Base-by-base conservation (phyloP, 1,139 yeast species). In the Suhomyces taliae region DNA sequence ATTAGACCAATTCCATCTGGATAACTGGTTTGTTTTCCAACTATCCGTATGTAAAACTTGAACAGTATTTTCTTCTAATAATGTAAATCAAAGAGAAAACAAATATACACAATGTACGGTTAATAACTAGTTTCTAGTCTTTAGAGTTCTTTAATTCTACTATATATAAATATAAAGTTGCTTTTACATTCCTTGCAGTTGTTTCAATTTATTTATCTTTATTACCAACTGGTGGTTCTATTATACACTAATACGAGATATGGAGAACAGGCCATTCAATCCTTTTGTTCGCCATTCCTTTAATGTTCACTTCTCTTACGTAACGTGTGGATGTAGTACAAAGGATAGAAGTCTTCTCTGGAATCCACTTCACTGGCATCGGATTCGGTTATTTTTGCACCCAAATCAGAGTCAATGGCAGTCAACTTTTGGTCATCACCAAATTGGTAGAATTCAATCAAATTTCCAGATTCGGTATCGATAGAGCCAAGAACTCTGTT, bases 291-390 rank as follows among this genome's bases (percentile, higher is more conserved):
- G 10, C 8, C 8, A 29, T 11, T 29, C 11, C 11, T 6, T 38
- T 51, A 73, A 52, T 87, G 90, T 62, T 89, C 96, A 53, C 95
- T 87, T 65, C 95, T 83, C 69, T 90, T 90, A 61, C 96, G 83
- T 56, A 90, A 74, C 39, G 82, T 76, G 50, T 79, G 77, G 35
- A 82, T 74, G 44, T 77, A 76, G 64, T 85, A 87, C 56, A 89
- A 74, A 12, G 93, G 88, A 53, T 81, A 82, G 45, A 81, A 66
- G 12, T 83, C 84, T 1, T 63, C 47, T 64, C 76, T 54, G 50
- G 68, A 58, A 2, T 66, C 61, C 8, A 69, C 69, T 11, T 77
- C 74, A 34, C 69, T 61, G 12, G 69, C 61, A 41, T 65, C 68
- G 4, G 62, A 56, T 2, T 50, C 48, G 1, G 70, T 50, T 11